Evolutionary conservation across 1,139 yeast species (phyloP).

Genomic region (Zygosaccharomyces sapae): DNA sequence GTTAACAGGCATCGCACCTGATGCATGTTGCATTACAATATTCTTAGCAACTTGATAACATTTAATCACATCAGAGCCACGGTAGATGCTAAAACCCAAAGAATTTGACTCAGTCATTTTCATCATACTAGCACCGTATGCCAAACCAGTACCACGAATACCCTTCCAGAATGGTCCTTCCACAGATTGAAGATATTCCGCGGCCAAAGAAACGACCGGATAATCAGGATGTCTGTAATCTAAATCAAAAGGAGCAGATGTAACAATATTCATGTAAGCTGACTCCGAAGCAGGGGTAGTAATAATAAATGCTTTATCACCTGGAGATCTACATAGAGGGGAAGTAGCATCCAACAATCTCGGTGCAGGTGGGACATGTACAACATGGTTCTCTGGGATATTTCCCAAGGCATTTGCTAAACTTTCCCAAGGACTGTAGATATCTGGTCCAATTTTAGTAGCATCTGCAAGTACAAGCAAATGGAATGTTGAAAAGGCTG

Average conservation of each 20-base stretch:
- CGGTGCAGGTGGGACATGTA: constrained; percentile 43
- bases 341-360: constrained; percentile 54
- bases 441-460: constrained; percentile 24
- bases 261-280: constrained; percentile 60
- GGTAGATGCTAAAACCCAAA: constrained; percentile 61
- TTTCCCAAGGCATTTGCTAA: constrained; percentile 36
- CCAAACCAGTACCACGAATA: constrained; percentile 91
- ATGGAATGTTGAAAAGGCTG: constrained; percentile 55
- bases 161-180: constrained; percentile 99
- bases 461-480: constrained; percentile 71
- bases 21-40: constrained; percentile 59
- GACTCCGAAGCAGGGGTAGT: constrained; percentile 87
- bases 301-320: constrained; percentile 56
- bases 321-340: constrained; percentile 50
- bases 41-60: constrained; percentile 66
- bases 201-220: constrained; percentile 66
- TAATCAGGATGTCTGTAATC: constrained; percentile 64
- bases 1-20: constrained; percentile 54
- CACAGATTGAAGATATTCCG: constrained; percentile 74
- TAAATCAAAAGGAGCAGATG: constrained; percentile 52
- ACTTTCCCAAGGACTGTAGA: constrained; percentile 49
- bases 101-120: constrained; percentile 64
- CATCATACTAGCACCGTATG: constrained; percentile 75
- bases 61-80: constrained; percentile 78
- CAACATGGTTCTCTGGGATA: constrained; percentile 8